Conservation (phyloP, 768 basidiomycete species). For the Cantharellus anzutake region DNA sequence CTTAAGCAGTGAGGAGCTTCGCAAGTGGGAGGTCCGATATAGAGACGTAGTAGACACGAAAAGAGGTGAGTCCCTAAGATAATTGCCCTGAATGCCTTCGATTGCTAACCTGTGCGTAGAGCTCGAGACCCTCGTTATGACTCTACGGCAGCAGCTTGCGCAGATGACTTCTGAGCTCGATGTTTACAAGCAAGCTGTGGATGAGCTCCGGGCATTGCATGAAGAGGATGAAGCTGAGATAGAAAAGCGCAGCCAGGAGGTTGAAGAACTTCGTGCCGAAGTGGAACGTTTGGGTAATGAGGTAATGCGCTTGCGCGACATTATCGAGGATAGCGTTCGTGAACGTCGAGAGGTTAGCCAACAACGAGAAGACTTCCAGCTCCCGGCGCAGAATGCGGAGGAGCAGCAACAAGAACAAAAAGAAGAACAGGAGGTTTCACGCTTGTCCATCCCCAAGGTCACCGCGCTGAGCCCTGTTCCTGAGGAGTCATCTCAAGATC, state of each 20-base stretch:
- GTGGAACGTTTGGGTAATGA: constrained; percentile 71
- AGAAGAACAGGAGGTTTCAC: constrained; percentile 12
- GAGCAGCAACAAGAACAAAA: neutral
- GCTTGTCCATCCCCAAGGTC: constrained; percentile 11
- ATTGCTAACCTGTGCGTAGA: constrained; percentile 3
- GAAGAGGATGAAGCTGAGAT: constrained; percentile 41
- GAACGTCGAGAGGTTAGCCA: neutral
- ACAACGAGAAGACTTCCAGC: neutral
- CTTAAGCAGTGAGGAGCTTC: constrained; percentile 13
- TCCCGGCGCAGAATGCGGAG: neutral
- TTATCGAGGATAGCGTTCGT: constrained; percentile 49
- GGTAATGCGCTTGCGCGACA: constrained; percentile 67
- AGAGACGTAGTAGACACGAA: constrained; percentile 73
- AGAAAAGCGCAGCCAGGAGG: constrained; percentile 42
- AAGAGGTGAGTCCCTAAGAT: constrained; percentile 35
- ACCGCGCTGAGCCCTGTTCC: constrained; percentile 11
- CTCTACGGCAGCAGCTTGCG: constrained; percentile 54
- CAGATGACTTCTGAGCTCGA: constrained; percentile 64
- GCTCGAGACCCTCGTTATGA: constrained; percentile 57
- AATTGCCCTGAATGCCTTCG: neutral
- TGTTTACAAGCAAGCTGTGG: constrained; percentile 43
- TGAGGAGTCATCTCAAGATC: constrained; percentile 8
- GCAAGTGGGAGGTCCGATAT: constrained; percentile 27
- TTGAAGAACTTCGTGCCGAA: constrained; percentile 47
- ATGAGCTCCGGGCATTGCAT: constrained; percentile 40